Evolutionary conservation across 2,329 filamentous ascomycete species (phyloP).

Genomic region (Hirsutella rhossiliensis): DNA sequence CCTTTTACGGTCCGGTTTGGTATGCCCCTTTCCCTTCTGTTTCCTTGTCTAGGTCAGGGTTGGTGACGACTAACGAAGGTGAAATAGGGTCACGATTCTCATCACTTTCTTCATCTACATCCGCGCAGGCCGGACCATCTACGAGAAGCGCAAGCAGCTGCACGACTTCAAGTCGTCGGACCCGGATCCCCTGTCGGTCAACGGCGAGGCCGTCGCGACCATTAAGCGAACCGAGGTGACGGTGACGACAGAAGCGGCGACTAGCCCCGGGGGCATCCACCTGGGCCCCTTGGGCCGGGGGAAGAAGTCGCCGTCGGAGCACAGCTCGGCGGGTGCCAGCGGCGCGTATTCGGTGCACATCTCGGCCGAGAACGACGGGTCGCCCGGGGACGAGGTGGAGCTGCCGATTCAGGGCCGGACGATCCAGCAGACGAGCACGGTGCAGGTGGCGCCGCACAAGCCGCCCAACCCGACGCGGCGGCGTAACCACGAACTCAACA

Average conservation of each 20-base stretch:
- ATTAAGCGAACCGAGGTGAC: constrained; percentile 52
- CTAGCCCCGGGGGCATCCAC: constrained; percentile 9
- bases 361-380: constrained; percentile 18
- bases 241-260: constrained; percentile 38
- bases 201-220: constrained; percentile 32
- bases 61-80: background rate
- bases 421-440: constrained; percentile 5
- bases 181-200: constrained; percentile 24
- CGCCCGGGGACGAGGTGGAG: constrained; percentile 11
- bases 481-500: constrained; percentile 41
- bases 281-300: constrained; percentile 12
- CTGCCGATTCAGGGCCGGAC: constrained; percentile 15
- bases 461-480: constrained; percentile 17
- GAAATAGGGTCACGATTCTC: constrained; percentile 43
- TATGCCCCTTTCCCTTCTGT: constrained; percentile 18
- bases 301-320: constrained; percentile 3
- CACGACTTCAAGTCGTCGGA: constrained; percentile 39
- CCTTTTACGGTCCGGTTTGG: constrained; percentile 67
- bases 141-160: constrained; percentile 51
- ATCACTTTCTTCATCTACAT: constrained; percentile 54
- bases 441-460: constrained; percentile 8
- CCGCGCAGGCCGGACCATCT: constrained; percentile 54
- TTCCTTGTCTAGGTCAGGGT: background rate
- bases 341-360: constrained; percentile 40
- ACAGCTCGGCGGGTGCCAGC: constrained; percentile 2